A percentile compares a stretch with the other conserved stretches of the same genome.
Evolutionary conservation across 2,329 filamentous ascomycete species (phyloP).

Genomic region (Clonostachys rosea): DNA sequence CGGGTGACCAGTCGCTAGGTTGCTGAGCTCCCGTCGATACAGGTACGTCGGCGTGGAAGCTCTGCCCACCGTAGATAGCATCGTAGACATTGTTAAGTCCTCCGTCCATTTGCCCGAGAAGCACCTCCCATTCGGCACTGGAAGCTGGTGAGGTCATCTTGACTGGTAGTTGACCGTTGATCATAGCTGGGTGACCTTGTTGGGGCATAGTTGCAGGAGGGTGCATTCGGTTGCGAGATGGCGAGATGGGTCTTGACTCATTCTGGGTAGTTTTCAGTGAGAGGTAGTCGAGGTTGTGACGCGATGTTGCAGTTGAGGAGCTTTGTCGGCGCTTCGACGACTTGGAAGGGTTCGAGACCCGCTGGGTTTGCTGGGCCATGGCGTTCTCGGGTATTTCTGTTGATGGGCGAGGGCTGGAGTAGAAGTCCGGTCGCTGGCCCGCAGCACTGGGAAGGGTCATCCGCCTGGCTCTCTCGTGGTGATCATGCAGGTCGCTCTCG

Average conservation of each 20-base stretch:
- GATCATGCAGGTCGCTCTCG: slow-evolving; percentile 46
- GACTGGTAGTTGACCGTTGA: slow-evolving; percentile 5
- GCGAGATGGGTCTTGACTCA: slow-evolving; percentile 45
- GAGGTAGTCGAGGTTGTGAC: slow-evolving; percentile 54
- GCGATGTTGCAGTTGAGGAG: slow-evolving; percentile 11
- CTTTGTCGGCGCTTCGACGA: neutral
- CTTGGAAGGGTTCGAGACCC: neutral
- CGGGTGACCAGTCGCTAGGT: slow-evolving; percentile 47
- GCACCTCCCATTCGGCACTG: slow-evolving; percentile 74
- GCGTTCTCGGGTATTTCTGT: slow-evolving; percentile 33
- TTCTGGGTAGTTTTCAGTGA: slow-evolving; percentile 40
- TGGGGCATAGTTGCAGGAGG: slow-evolving; percentile 8
- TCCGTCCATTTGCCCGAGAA: slow-evolving; percentile 75
- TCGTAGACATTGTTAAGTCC: slow-evolving; percentile 82
- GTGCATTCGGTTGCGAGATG: slow-evolving; percentile 34
- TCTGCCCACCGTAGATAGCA: slow-evolving; percentile 64
- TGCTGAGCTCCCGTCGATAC: neutral
- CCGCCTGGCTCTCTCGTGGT: slow-evolving; percentile 53
- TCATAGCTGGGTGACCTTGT: slow-evolving; percentile 14
- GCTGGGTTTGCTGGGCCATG: neutral
- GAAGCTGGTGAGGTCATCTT: slow-evolving; percentile 42
- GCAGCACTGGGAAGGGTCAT: slow-evolving; percentile 45
- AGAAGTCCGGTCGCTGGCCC: slow-evolving; percentile 26
- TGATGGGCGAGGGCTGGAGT: slow-evolving; percentile 37
- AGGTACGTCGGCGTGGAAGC: slow-evolving; percentile 34